phyloP scores from a whole-genome alignment of 768 basidiomycete species.

The Auricularia sp. region DNA sequence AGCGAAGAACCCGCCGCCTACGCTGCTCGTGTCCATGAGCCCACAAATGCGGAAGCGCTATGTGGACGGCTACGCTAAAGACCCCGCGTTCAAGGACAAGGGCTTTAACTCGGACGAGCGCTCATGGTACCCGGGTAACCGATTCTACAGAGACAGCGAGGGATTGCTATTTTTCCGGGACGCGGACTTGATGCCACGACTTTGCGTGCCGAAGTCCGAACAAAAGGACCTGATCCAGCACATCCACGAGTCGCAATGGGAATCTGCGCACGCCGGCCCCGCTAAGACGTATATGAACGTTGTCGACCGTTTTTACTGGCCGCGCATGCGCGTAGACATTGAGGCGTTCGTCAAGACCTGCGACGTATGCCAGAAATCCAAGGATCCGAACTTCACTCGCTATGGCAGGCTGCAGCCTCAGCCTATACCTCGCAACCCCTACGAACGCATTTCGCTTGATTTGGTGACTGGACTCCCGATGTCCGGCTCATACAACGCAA shows the following conservation, averaged over 20 bases:
- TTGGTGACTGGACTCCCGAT: slow-evolving; percentile 17
- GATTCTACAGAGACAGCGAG: background rate
- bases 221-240: slow-evolving; percentile 1
- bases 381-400: slow-evolving; percentile 1
- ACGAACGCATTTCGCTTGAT: slow-evolving; percentile 18
- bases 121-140: background rate
- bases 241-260: slow-evolving; percentile 6
- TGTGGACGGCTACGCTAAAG: slow-evolving; percentile 3
- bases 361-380: slow-evolving; percentile 12
- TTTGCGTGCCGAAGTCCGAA: slow-evolving; percentile 7
- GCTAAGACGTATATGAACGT: slow-evolving; percentile 6
- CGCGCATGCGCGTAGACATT: slow-evolving; percentile 9
- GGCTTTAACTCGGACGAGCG: background rate
- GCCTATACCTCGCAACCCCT: slow-evolving; percentile 5
- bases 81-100: slow-evolving; percentile 2
- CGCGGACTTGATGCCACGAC: background rate
- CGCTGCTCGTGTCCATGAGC: background rate
- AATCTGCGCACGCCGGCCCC: slow-evolving; percentile 6
- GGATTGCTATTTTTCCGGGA: slow-evolving; percentile 5
- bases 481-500: slow-evolving; percentile 11
- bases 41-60: background rate
- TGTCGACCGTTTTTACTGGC: slow-evolving; percentile 1
- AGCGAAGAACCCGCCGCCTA: background rate
- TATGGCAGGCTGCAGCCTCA: slow-evolving; percentile 6
- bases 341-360: slow-evolving; percentile 2